Evolutionary conservation across 2,329 filamentous ascomycete species (phyloP).

Genomic region (Tolypocladium ophioglossoides): DNA sequence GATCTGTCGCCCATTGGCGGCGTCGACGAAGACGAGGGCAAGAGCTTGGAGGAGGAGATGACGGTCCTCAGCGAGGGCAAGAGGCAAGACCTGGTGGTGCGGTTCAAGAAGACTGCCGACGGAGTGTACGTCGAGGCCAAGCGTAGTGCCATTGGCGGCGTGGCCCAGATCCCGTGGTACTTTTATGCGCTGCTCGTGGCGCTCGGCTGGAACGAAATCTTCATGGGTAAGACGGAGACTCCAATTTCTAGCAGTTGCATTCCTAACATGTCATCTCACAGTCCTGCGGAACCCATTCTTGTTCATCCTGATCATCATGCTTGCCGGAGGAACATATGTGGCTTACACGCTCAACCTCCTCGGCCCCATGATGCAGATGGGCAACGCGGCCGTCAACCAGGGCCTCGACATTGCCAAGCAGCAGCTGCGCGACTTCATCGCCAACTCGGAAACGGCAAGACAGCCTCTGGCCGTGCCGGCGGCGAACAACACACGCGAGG

Average conservation of each 20-base stretch:
- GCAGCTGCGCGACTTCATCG: conserved; percentile 79
- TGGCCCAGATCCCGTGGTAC: conserved; percentile 87
- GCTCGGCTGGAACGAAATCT: conserved; percentile 97
- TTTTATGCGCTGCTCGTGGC: conserved; percentile 86
- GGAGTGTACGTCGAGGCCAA: conserved; percentile 98
- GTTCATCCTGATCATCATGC: conserved; percentile 76
- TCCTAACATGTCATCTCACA: conserved; percentile 23
- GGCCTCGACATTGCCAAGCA: conserved; percentile 87
- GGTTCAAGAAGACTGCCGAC: conserved; percentile 98
- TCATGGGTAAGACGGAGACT: conserved; percentile 58
- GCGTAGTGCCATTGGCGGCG: conserved; percentile 87
- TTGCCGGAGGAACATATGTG: conserved; percentile 69
- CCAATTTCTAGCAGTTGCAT: conserved; percentile 3
- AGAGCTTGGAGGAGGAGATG: conserved; percentile 93
- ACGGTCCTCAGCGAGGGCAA: conserved; percentile 86
- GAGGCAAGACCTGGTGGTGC: conserved; percentile 78
- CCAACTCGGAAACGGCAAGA: conserved; percentile 73
- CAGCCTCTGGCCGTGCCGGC: conserved; percentile 72
- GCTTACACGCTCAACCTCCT: conserved; percentile 92
- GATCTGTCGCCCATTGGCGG: conserved; percentile 83
- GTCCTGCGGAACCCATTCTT: conserved; percentile 90
- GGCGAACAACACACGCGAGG: conserved; percentile 28
- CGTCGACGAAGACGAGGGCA: conserved; percentile 88
- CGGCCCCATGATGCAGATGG: conserved; percentile 93
- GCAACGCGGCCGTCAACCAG: conserved; percentile 76